Percentiles rank a stretch among this genome's conserved stretches.
Conservation (phyloP, 2,329 filamentous ascomycete genomes). For the Raffaelea ambrosiae region DNA sequence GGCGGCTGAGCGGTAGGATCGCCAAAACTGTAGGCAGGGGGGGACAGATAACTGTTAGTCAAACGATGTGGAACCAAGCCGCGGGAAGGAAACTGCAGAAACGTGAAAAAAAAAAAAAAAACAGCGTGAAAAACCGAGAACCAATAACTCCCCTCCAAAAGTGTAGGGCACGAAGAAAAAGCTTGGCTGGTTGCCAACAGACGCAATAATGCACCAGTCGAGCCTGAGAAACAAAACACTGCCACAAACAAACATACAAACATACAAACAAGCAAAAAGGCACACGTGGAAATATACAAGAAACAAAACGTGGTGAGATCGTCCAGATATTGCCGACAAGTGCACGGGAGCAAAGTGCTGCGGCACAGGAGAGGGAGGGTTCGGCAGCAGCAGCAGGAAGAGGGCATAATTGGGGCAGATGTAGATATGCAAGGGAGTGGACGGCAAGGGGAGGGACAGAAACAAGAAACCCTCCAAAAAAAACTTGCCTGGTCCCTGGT, state of each 20-base stretch:
- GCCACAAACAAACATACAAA: no score
- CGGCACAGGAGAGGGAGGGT: conserved; percentile 8
- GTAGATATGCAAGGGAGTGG: background rate
- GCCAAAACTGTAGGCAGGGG: conserved; percentile 44
- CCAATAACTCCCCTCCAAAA: background rate
- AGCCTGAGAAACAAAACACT: no score
- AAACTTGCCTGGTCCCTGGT: conserved; percentile 39
- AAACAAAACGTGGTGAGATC: conserved; percentile 7
- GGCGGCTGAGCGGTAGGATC: conserved; percentile 53
- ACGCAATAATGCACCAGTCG: no score
- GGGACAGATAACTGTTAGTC: conserved; percentile 10
- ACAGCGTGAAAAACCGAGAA: background rate
- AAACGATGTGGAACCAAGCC: conserved; percentile 8
- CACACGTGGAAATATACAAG: background rate
- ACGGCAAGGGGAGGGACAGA: conserved; percentile 2
- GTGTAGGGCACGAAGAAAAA: background rate
- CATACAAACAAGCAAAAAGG: no score
- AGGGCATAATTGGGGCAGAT: background rate
- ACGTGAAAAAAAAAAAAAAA: conserved; percentile 1
- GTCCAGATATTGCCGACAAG: conserved; percentile 6
- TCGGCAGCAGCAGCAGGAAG: conserved; percentile 6
- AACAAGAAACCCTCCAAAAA: background rate
- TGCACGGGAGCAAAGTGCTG: conserved; percentile 2
- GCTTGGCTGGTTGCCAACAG: no score
- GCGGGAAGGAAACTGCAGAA: background rate